Evolutionary conservation across 2,329 filamentous ascomycete species (phyloP).

Genomic region (Colletotrichum echinochloae): DNA sequence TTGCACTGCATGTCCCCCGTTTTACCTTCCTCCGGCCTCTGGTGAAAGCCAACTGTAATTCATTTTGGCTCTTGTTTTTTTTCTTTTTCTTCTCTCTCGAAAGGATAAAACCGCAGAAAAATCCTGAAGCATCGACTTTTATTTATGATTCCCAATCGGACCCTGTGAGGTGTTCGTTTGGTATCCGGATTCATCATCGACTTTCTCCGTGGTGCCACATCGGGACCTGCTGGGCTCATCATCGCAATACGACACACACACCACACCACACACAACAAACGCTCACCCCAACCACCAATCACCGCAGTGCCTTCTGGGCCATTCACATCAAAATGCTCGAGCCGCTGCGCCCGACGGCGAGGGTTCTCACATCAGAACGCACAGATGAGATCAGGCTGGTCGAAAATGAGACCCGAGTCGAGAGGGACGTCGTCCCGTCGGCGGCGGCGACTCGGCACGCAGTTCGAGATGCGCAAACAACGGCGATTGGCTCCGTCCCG

Average conservation of each 20-base stretch:
- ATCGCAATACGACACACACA: neutral
- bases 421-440: neutral
- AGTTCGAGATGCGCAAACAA: neutral
- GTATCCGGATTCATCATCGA: neutral
- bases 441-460: neutral
- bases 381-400: neutral
- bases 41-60: neutral
- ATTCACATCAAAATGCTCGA: neutral
- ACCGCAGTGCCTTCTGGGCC: neutral
- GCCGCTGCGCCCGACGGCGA: neutral
- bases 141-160: neutral
- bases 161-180: neutral
- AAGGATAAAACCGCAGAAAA: neutral
- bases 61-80: neutral
- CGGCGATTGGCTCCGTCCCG: neutral
- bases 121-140: too few relatives aligned
- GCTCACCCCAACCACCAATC: neutral
- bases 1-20: conserved; percentile 8
- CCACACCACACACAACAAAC: neutral
- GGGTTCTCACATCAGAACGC: neutral
- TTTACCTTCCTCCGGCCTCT: neutral
- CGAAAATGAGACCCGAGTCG: neutral
- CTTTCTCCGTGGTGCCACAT: neutral
- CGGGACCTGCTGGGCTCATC: neutral
- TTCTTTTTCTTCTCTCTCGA: neutral